Base-by-base conservation (phyloP, 2,329 filamentous ascomycete species). In the Hypoxylon sp. region DNA sequence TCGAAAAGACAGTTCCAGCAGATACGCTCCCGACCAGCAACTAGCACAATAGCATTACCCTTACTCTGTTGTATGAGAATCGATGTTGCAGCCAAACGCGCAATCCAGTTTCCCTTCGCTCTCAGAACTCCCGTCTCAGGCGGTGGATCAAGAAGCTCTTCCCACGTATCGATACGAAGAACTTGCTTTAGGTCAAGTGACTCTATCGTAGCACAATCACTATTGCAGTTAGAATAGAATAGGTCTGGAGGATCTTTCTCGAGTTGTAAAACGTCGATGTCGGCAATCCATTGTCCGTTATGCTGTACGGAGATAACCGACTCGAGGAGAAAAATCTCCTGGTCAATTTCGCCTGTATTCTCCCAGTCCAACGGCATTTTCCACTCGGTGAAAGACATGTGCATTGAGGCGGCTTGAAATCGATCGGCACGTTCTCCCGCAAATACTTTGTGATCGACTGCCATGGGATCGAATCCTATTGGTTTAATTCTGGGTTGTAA, bases 361-460 rank as follows among this genome's bases (percentile, higher is more conserved):
- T 38, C 56, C 50, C 45, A 61, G 23, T 68, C 59, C 0, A 66
- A 13, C 1, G 61, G 65, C 46, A 70, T 63, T 43, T 61, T 60
- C 46, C 53, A 65, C 3, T 61, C 52, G 21, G 68, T 70, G 36
- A 70, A 70, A 3, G 65, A 66, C 10, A 68, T n/a, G 14, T 68
- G 62, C 1, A 71, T 32, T 2, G 66, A 67, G 13, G n/a, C 34
- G 2, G 34, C 34, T 36, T 36, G 34, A 36, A 36, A 36, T 36
- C 34, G 34, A 36, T 36, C 34, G 2, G 34, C 34, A n/a, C 34
- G 34, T 36, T 36, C 34, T 36, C 34, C 34, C 9, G 34, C 34
- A 14, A 36, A 36, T 36, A 36, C 6, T 36, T 14, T 36, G 34
- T 36, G 13, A 36, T 36, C 34, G 0, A 36, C 34, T 2, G 34